Base-by-base conservation (phyloP, 352 stramenopile species). In the Globisporangium iwayamae region DNA sequence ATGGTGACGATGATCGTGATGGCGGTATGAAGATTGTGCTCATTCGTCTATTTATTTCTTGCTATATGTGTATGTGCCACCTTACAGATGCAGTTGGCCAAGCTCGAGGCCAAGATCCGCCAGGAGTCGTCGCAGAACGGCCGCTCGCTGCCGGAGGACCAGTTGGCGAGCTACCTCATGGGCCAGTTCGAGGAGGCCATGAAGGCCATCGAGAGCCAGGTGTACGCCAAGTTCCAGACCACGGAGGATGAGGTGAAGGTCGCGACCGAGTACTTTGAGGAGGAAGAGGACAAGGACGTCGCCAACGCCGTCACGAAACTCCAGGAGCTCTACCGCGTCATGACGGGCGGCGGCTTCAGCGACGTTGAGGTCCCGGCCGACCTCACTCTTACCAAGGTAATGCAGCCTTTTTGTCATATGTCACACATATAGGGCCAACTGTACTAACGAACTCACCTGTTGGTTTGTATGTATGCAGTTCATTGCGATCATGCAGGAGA, bases 401-500 rank as follows among this genome's bases (percentile, higher is more conserved):
- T n/a, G 18, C 60, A 52, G 8, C 8, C 3, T 18, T 54, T 32
- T 68, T 55, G 36, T 28, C 22, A 39, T 20, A 36, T 46, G 56
- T 10, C 22, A 55, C 25, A 55, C n/a, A n/a, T 8, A 4, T 28
- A 28, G 25, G 25, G 8, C 47, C 13, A 16, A n/a, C 9, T 52
- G 48, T 32, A 34, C 47, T 69, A 22, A 55, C 28, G 9, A 6
- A 36, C 11, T 47, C 30, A 32, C 20, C 3, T 39, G 13, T 41
- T 68, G 13, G 48, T 48, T 60, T 69, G 11, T 58, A 22, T 55
- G 39, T 66, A 10, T 59, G 18, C 43, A 83, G 83, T 95, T 95
- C 63, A 88, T 95, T 56, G 71, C 80, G 71, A 95, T 95, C 76
- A 95, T 95, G 86, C 83, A 95, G 62, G 86, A 95, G 74, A 93